Evolutionary conservation across 225 moss, liverwort and hornwort species (phyloP), one percentile per base, ranked within the genome.

Genomic region (Physcomitrellopsis africana): DNA sequence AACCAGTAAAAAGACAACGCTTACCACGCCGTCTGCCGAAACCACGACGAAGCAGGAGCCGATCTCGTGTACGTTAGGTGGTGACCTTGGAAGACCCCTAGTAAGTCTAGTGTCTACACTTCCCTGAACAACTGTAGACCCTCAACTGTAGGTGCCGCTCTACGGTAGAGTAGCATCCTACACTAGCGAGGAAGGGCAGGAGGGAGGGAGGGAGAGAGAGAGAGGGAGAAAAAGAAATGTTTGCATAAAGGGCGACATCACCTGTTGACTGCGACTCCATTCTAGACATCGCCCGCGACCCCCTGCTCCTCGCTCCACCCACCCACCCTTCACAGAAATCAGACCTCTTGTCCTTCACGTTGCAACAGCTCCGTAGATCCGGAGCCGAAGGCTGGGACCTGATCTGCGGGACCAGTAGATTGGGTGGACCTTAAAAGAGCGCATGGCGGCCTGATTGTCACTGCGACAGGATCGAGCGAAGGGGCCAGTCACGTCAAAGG

Each of bases 261-360:
- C 45, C 51, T 52, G 83, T 83, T 80, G 80, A 80, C 76, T 65
- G 51, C 24, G 68, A 60, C 72, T 32, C 9, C 58, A 24, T 22
- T 58, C 43, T 60, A 2, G 32, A 37, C 14, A 8, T 17, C 3
- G 44, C 15, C 10, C 60, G 27, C 24, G 12, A 61, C 60, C 3
- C 11, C 60, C 60, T 22, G 22, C 5, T 26, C 24, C 22, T 27
- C 60, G 0, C 1, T 9, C 11, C 68, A 68, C 54, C 54, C 63
- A 11, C n/a, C 69, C 2, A 19, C 57, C 48, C 1, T 4, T 16
- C 29, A 37, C 3, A 0, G 0, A 18, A 63, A 82, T 78, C 73
- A 17, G 0, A 1, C 1, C 7, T 32, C 61, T 2, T 3, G 24
- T 70, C 68, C 18, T 24, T 42, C 3, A 12, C 14, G 23, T 46